phyloP scores from a whole-genome alignment of 1,284 basidiomycete species.

The Vanrija sp. region DNA sequence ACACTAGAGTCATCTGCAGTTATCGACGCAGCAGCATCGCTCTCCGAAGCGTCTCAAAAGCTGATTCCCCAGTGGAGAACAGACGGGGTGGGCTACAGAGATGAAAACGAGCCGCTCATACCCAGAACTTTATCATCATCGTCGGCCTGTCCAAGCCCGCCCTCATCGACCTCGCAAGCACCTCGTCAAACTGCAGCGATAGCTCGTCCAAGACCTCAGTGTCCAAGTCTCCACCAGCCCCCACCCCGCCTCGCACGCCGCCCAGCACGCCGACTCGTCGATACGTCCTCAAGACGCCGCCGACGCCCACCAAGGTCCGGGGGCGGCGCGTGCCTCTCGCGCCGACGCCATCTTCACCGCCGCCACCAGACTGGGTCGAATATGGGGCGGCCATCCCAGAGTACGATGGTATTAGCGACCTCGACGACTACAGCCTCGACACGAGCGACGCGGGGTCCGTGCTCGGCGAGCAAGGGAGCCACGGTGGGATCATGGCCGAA shows the following conservation, averaged over 20 bases:
- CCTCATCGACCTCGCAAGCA: conserved; percentile 3
- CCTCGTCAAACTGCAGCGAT: background rate
- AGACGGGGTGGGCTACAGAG: background rate
- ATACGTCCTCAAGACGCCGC: no score
- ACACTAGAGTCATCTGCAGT: background rate
- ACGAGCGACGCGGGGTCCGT: background rate
- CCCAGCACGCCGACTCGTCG: no score
- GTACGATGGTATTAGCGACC: background rate
- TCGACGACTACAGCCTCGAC: conserved; percentile 2
- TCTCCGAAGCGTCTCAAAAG: no score
- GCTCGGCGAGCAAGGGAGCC: no score
- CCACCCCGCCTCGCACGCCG: background rate
- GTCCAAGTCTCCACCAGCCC: background rate
- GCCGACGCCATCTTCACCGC: background rate
- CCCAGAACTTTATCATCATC: conserved; percentile 3
- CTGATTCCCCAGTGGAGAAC: background rate
- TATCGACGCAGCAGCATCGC: no score
- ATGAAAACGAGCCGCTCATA: background rate
- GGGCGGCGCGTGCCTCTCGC: background rate
- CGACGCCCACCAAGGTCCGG: background rate
- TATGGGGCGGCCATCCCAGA: conserved; percentile 7
- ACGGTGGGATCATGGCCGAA: no score
- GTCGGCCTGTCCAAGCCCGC: conserved; percentile 8
- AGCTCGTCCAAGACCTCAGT: no score
- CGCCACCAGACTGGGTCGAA: conserved; percentile 5